phyloP scores from a whole-genome alignment of 176 grass and related monocot genomes.

The Otatea glauca region DNA sequence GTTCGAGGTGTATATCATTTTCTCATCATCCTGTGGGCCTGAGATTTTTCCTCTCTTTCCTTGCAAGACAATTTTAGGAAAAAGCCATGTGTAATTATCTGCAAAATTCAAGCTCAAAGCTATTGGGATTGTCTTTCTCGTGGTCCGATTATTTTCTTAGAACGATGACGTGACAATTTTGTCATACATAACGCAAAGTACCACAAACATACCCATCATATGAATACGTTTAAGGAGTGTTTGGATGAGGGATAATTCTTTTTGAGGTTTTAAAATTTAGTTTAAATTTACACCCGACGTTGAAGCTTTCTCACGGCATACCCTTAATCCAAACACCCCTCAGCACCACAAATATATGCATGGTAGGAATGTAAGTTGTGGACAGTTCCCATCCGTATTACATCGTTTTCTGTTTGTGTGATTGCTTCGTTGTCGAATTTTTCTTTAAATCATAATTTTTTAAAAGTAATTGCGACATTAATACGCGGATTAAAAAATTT shows the following conservation, averaged over 20 bases:
- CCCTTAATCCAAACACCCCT: too few species aligned
- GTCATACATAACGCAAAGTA: not conserved
- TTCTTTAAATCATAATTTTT: too few species aligned
- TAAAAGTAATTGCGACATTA: too few species aligned
- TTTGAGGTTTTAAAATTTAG: too few species aligned
- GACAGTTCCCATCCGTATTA: not conserved
- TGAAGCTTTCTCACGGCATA: too few species aligned
- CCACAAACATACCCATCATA: not conserved
- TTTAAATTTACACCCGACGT: too few species aligned
- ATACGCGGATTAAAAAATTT: too few species aligned
- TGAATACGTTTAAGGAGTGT: not conserved
- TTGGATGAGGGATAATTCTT: too few species aligned
- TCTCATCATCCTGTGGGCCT: slow-evolving; percentile 48
- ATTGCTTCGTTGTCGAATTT: too few species aligned
- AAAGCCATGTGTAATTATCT: not conserved
- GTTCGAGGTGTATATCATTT: slow-evolving; percentile 45
- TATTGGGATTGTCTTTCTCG: not conserved
- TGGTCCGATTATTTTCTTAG: not conserved
- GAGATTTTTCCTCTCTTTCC: not conserved
- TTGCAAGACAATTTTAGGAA: slow-evolving; percentile 9
- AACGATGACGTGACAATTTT: not conserved
- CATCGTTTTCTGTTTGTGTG: not conserved
- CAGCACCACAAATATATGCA: too few species aligned
- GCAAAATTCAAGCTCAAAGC: not conserved
- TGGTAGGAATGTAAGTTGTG: too few species aligned